Base-by-base conservation (phyloP, 305 asterid genomes). In the Solanum hybrid region DNA sequence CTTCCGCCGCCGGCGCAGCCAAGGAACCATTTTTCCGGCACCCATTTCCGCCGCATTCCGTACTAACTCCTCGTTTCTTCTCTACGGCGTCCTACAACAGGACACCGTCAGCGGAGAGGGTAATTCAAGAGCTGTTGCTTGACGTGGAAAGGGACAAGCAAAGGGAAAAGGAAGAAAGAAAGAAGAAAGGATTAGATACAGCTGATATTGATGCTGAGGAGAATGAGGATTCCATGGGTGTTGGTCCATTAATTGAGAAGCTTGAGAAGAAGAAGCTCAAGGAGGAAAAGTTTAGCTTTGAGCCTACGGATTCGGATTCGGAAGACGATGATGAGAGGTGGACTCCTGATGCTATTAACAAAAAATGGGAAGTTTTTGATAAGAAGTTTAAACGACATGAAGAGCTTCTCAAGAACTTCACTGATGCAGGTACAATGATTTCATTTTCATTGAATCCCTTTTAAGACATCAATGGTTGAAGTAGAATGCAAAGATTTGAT, bases 291-390 rank as follows among this genome's bases (percentile, higher is more conserved):
- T 26, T 89, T 90, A 89, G 92, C 45, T 39, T 79, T 92, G 98
- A 94, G 93, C 82, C 88, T 24, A 95, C 94, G 29, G 98, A 97
- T 87, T 96, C 98, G 6, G 99, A 97, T 34, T 93, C 96, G 6
- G 97, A 94, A 36, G 96, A 93, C 29, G 93, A 92, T 2, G 99
- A 96, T 17, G 98, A 95, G 78, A 90, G 94, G 79, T 91, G 87
- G 88, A 89, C 94, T 10, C 83, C 88, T 33, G 96, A 92, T 6
- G 93, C 92, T 22, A 37, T 79, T 82, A 81, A 91, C 27, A 93
- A 91, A 89, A 91, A 79, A 88, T 10, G 83, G 24, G 93, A 93
- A 14, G 90, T 79, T 10, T 95, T 95, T 76, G 94, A 95, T 78
- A 95, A 93, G 94, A 95, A 94, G 95, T 93, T 92, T 89, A 86